Conservation (phyloP, 1,139 yeast species). For the Yamadazyma sp. region DNA sequence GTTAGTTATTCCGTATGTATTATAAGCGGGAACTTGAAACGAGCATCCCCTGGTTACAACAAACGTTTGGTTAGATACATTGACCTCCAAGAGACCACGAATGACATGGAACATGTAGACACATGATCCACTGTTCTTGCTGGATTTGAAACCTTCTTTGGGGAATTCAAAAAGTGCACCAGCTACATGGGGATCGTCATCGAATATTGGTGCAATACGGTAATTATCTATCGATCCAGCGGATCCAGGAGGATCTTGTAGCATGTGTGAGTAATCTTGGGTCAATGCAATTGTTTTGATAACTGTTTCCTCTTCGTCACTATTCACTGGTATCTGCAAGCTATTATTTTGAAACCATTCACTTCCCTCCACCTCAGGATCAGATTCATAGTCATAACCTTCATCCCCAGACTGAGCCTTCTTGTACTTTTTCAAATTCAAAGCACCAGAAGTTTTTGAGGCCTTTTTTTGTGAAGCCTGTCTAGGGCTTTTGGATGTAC, state of each 20-base stretch:
- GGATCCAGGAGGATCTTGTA: conserved; percentile 30
- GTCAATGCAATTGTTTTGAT: conserved; percentile 68
- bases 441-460: conserved; percentile 2
- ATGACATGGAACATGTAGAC: conserved; percentile 75
- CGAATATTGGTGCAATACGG: conserved; percentile 65
- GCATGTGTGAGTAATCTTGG: conserved; percentile 54
- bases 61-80: conserved; percentile 58
- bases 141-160: conserved; percentile 59
- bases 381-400: conserved; percentile 36
- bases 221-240: conserved; percentile 49
- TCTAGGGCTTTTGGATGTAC: conserved; percentile 14
- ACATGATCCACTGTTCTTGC: conserved; percentile 64
- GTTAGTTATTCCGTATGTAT: conserved; percentile 64
- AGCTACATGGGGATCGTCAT: conserved; percentile 67
- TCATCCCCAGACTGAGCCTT: conserved; percentile 10
- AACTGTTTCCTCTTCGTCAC: conserved; percentile 49
- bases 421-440: conserved; percentile 6
- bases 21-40: conserved; percentile 78
- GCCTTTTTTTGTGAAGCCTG: conserved; percentile 13
- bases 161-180: conserved; percentile 77
- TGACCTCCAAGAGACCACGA: conserved; percentile 69
- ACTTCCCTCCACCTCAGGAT: conserved; percentile 48
- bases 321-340: conserved; percentile 51
- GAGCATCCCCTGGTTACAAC: conserved; percentile 73
- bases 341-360: conserved; percentile 56